Evolutionary conservation across 345 rosid genomes (phyloP).

Genomic region (Leavenworthia alabamica): DNA sequence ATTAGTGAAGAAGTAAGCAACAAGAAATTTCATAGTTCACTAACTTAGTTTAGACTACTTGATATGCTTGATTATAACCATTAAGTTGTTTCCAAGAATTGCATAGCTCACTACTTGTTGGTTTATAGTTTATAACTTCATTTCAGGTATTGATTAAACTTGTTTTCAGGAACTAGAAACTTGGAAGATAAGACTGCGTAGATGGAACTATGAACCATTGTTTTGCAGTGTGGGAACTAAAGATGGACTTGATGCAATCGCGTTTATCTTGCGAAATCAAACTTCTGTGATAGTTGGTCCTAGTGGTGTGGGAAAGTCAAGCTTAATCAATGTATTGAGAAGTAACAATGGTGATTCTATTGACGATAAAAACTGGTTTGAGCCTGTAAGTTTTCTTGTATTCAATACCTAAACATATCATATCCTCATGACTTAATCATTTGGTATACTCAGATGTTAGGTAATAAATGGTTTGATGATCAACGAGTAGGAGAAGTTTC

Average conservation of each 20-base stretch:
- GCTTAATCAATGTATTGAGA: constrained; percentile 73
- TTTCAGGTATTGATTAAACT: not conserved
- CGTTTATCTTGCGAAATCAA: constrained; percentile 54
- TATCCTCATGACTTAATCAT: not conserved
- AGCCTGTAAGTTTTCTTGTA: constrained; percentile 42
- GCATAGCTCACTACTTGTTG: not conserved
- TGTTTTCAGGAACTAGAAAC: constrained; percentile 46
- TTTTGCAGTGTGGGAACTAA: constrained; percentile 76
- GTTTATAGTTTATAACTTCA: not conserved
- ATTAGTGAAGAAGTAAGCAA: constrained; percentile 50
- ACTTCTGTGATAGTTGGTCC: constrained; percentile 94
- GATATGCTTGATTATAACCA: not conserved
- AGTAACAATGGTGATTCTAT: constrained; percentile 35
- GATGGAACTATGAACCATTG: constrained; percentile 79
- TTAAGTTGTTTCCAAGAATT: constrained; percentile 40
- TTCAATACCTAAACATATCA: not conserved
- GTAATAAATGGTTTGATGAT: constrained; percentile 73
- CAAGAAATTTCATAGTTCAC: no score
- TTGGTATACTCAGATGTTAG: constrained; percentile 42
- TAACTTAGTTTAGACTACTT: no score
- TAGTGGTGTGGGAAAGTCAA: constrained; percentile 98
- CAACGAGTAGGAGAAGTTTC: constrained; percentile 89
- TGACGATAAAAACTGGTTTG: constrained; percentile 58
- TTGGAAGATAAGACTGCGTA: constrained; percentile 58
- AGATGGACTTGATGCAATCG: constrained; percentile 57